Evolutionary conservation across 768 basidiomycete genomes (phyloP).

Genomic region (Lepiota subincarnata): DNA sequence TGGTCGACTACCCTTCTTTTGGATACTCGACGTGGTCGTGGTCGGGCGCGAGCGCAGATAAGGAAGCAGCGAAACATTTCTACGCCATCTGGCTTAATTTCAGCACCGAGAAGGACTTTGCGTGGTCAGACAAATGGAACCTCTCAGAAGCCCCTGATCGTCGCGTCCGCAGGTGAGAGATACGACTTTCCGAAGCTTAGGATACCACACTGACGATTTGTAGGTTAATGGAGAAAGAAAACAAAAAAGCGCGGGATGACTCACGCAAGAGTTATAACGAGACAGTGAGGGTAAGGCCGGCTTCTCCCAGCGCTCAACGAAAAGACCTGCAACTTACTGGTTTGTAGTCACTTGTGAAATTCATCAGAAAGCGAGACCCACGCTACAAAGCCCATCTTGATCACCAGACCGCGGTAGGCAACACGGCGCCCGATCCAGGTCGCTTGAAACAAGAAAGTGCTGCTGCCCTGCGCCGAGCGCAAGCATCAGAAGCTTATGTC

Average conservation of each 20-base stretch:
- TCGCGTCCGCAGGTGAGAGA: slow-evolving; percentile 63
- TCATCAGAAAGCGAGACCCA: slow-evolving; percentile 84
- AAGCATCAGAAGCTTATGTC: slow-evolving; percentile 46
- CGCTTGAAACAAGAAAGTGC: slow-evolving; percentile 26
- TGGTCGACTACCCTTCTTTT: slow-evolving; percentile 71
- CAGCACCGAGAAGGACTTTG: slow-evolving; percentile 80
- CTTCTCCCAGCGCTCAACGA: neutral
- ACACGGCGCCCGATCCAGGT: slow-evolving; percentile 24
- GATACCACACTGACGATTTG: neutral
- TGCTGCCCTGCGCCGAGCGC: slow-evolving; percentile 23
- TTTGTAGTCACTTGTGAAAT: slow-evolving; percentile 64
- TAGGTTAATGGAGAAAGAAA: slow-evolving; percentile 93
- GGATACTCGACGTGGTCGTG: slow-evolving; percentile 78
- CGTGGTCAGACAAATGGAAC: slow-evolving; percentile 86
- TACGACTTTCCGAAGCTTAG: neutral
- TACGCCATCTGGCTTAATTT: slow-evolving; percentile 89
- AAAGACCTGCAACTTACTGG: neutral
- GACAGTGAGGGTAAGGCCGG: slow-evolving; percentile 66
- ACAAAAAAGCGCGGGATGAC: slow-evolving; percentile 87
- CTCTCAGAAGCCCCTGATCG: slow-evolving; percentile 82
- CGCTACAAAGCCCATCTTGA: slow-evolving; percentile 69
- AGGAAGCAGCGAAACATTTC: slow-evolving; percentile 64
- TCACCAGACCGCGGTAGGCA: slow-evolving; percentile 36
- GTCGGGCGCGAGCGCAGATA: slow-evolving; percentile 41
- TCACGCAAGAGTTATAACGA: slow-evolving; percentile 91